Conservation (phyloP, 2,329 filamentous ascomycete species). For the Nannizzia gypsea region DNA sequence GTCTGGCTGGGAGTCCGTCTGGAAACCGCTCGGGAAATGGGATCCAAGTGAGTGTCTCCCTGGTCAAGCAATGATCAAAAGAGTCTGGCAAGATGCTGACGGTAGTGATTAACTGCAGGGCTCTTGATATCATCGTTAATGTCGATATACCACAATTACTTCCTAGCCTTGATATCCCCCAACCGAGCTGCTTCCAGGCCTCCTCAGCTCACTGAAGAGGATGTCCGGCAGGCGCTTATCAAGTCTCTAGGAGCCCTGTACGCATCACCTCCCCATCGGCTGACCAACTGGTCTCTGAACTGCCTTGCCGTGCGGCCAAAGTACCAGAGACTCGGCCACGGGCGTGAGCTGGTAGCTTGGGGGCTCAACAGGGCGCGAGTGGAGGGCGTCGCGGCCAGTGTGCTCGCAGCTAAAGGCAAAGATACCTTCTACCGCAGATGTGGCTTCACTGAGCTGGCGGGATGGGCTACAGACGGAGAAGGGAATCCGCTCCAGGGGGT, state of each 20-base stretch:
- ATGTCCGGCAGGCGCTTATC: background rate
- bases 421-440: conserved; percentile 9
- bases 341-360: conserved; percentile 15
- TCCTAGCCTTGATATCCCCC: conserved; percentile 4
- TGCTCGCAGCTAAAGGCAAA: conserved; percentile 7
- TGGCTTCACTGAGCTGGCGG: conserved; percentile 8
- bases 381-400: conserved; percentile 14
- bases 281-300: conserved; percentile 17
- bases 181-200: conserved; percentile 8
- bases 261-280: background rate
- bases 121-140: background rate
- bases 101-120: too few species aligned
- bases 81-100: background rate
- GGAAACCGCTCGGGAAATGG: conserved; percentile 9
- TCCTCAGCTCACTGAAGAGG: conserved; percentile 1
- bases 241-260: background rate
- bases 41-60: conserved; percentile 9
- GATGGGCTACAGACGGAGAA: conserved; percentile 9
- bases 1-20: conserved; percentile 8
- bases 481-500: conserved; percentile 6
- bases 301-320: conserved; percentile 16
- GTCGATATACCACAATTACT: background rate
- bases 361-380: conserved; percentile 14
- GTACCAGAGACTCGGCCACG: conserved; percentile 18
- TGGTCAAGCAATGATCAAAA: background rate